Percentiles rank a stretch among this genome's conserved stretches.
Evolutionary conservation across 768 basidiomycete species (phyloP).

Genomic region (Boletales sp.): DNA sequence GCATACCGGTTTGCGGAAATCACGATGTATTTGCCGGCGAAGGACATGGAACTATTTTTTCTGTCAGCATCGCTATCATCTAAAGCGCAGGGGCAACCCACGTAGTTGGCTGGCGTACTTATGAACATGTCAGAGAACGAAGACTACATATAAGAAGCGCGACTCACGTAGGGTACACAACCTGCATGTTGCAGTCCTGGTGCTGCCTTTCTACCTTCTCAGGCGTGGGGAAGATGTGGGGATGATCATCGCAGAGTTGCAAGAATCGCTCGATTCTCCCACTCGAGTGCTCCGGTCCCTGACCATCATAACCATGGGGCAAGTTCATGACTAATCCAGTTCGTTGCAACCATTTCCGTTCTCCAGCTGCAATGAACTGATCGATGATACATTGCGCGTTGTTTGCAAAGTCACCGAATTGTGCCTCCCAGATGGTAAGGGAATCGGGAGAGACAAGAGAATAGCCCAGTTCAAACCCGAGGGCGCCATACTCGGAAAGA

Average conservation of each 20-base stretch:
- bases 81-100: slow-evolving; percentile 21
- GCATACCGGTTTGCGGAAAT: slow-evolving; percentile 93
- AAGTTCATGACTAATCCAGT: slow-evolving; percentile 85
- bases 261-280: slow-evolving; percentile 94
- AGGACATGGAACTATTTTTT: slow-evolving; percentile 83
- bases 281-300: slow-evolving; percentile 97
- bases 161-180: slow-evolving; percentile 91
- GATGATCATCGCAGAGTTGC: slow-evolving; percentile 97
- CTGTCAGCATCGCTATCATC: slow-evolving; percentile 11
- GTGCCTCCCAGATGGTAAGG: slow-evolving; percentile 97
- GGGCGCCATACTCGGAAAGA: slow-evolving; percentile 89
- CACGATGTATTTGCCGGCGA: slow-evolving; percentile 94
- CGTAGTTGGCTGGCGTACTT: slow-evolving; percentile 93
- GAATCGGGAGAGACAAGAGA: slow-evolving; percentile 93
- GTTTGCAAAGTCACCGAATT: slow-evolving; percentile 98
- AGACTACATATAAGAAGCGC: neutral
- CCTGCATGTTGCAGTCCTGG: slow-evolving; percentile 99
- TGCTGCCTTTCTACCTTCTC: slow-evolving; percentile 93
- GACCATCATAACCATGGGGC: slow-evolving; percentile 97
- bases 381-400: slow-evolving; percentile 98
- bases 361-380: slow-evolving; percentile 96
- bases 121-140: slow-evolving; percentile 7
- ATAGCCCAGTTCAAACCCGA: slow-evolving; percentile 98
- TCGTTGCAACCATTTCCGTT: slow-evolving; percentile 96
- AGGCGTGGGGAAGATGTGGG: slow-evolving; percentile 79